These are phyloP conservation scores for Leishmania martiniquensis DNA, from an alignment of 208 protist genomes.

Conservation along the genomic window DNA sequence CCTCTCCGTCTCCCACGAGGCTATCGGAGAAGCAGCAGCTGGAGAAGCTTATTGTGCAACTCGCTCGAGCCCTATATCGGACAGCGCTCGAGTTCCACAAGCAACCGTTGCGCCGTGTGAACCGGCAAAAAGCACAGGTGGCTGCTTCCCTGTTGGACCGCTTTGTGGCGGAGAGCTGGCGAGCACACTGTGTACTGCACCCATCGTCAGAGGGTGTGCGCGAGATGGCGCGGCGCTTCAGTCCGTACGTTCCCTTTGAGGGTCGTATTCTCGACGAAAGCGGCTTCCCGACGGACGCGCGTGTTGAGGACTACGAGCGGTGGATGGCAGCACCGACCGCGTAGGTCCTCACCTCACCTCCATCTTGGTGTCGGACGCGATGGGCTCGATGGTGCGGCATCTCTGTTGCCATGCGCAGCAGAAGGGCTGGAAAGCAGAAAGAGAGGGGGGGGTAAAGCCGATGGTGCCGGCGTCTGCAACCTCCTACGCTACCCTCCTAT, in stretches of 20 bases:
- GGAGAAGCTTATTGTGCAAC: conserved; percentile 58
- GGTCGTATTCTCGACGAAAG: conserved; percentile 58
- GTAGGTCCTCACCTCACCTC: background rate
- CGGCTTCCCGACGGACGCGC: conserved; percentile 79
- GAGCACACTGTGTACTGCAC: conserved; percentile 14
- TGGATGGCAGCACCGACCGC: conserved; percentile 69
- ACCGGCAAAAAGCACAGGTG: conserved; percentile 81
- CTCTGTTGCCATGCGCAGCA: background rate
- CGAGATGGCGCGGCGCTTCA: conserved; percentile 54
- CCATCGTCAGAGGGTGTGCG: conserved; percentile 33
- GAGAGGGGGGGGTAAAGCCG: background rate
- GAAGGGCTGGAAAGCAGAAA: background rate
- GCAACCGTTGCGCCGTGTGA: conserved; percentile 64
- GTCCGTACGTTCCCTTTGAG: conserved; percentile 68
- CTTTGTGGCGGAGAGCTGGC: conserved; percentile 54
- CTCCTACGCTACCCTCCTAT: no score
- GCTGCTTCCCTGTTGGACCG: conserved; percentile 72
- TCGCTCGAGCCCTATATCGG: conserved; percentile 56
- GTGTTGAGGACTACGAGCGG: conserved; percentile 77
- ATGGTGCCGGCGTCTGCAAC: background rate
- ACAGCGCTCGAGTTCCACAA: conserved; percentile 78
- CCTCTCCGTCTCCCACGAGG: background rate
- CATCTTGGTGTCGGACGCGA: background rate
- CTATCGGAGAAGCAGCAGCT: conserved; percentile 39
- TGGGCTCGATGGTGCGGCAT: background rate